Percentiles rank a stretch among this genome's conserved stretches.
Evolutionary conservation across 441 rosid genomes (phyloP).

Genomic region (Gossypium trilobum): DNA sequence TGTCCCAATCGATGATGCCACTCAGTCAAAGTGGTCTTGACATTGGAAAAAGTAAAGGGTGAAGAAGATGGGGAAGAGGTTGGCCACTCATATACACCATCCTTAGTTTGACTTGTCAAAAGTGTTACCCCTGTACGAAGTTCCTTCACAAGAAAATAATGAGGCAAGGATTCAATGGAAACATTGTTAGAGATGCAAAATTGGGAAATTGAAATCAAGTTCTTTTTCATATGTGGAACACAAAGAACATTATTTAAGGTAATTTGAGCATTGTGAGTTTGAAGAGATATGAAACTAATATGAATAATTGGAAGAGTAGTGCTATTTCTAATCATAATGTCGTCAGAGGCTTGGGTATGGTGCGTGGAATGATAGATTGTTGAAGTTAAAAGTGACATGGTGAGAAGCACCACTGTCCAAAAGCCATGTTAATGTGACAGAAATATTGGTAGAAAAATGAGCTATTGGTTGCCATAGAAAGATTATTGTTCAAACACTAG

Average conservation of each 20-base stretch:
- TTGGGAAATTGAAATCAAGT: not conserved
- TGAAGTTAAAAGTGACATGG: not conserved
- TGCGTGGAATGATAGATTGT: not conserved
- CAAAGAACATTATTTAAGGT: not conserved
- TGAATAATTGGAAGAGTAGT: not conserved
- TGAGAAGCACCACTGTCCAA: not conserved
- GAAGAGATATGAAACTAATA: not conserved
- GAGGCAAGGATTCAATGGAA: too few relatives aligned
- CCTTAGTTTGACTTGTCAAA: not conserved
- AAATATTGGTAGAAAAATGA: not conserved
- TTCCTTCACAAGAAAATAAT: not conserved
- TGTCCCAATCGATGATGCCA: not conserved
- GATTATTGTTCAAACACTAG: too few relatives aligned
- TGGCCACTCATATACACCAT: not conserved
- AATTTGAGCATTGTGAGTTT: not conserved
- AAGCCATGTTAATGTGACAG: not conserved
- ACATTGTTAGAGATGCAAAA: not conserved
- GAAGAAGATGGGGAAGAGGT: not conserved
- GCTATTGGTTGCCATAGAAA: not conserved
- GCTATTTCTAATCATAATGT: not conserved
- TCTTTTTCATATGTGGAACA: not conserved
- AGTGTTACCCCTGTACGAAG: not conserved
- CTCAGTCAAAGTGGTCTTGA: not conserved
- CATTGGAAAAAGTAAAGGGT: not conserved
- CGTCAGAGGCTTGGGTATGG: not conserved